These are phyloP conservation scores for Biscogniauxia marginata DNA, from an alignment of 2,329 filamentous ascomycete species.

Conservation along the genomic window DNA sequence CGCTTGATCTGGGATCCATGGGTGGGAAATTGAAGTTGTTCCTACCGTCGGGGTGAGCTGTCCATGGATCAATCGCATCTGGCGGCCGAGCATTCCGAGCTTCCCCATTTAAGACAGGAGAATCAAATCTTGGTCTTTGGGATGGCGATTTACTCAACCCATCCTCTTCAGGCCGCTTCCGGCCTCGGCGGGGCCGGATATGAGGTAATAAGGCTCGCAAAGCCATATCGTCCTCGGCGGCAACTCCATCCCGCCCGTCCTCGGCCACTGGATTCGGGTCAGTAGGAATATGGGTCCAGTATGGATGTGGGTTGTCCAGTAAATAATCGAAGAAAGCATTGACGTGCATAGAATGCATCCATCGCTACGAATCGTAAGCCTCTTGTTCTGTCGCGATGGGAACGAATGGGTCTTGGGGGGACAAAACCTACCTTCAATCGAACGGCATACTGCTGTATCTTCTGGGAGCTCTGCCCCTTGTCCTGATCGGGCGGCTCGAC, in stretches of 20 bases:
- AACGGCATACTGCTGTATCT: conserved; percentile 92
- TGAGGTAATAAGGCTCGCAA: conserved; percentile 81
- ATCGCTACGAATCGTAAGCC: conserved; percentile 54
- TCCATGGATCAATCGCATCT: conserved; percentile 52
- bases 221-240: conserved; percentile 84
- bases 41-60: conserved; percentile 44
- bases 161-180: conserved; percentile 63
- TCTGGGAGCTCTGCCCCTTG: conserved; percentile 87
- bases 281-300: conserved; percentile 74
- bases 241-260: conserved; percentile 74
- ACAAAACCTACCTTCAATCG: conserved; percentile 68
- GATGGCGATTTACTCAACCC: conserved; percentile 48
- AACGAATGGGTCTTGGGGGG: background rate
- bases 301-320: conserved; percentile 72
- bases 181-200: conserved; percentile 61
- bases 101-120: conserved; percentile 35
- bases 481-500: conserved; percentile 79
- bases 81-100: conserved; percentile 43
- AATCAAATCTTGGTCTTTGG: conserved; percentile 62
- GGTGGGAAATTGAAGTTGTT: conserved; percentile 38
- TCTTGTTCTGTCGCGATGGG: conserved; percentile 34
- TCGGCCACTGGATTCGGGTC: conserved; percentile 61
- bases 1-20: conserved; percentile 37
- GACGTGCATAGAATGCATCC: conserved; percentile 96
- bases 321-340: conserved; percentile 94